phyloP scores from a whole-genome alignment of 1,284 basidiomycete species.

The Amylostereum chailletii region DNA sequence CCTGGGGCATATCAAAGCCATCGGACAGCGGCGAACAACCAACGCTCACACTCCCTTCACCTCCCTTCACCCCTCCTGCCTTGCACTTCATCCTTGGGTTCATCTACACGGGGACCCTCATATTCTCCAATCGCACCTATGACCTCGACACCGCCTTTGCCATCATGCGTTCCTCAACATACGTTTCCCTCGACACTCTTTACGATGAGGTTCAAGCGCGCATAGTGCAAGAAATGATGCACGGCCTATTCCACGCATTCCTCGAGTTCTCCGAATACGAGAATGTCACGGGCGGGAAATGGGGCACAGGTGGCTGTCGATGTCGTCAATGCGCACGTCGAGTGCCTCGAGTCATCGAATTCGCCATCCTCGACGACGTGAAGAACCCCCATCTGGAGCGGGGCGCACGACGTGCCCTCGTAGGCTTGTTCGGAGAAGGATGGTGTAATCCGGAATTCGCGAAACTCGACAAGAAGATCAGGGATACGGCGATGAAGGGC shows the following conservation, averaged over 20 bases:
- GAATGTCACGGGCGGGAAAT: constrained; percentile 56
- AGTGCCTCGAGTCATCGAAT: constrained; percentile 74
- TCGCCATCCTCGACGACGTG: constrained; percentile 68
- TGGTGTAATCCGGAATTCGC: constrained; percentile 82
- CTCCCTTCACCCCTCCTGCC: constrained; percentile 92
- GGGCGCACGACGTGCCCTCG: constrained; percentile 65
- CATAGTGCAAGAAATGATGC: constrained; percentile 80
- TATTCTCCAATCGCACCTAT: constrained; percentile 88
- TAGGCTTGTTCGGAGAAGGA: constrained; percentile 75
- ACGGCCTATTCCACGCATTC: constrained; percentile 80
- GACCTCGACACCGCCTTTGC: constrained; percentile 89
- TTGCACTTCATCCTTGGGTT: constrained; percentile 93
- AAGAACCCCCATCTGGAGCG: constrained; percentile 63
- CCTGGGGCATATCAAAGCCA: constrained; percentile 37
- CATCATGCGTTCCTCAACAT: constrained; percentile 79
- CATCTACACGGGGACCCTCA: constrained; percentile 89
- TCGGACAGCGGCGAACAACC: constrained; percentile 32
- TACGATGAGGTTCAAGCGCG: constrained; percentile 75
- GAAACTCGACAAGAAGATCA: constrained; percentile 52
- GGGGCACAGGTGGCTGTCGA: constrained; percentile 72
- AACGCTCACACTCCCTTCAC: constrained; percentile 72
- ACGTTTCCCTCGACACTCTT: constrained; percentile 73
- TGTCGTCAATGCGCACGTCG: constrained; percentile 76
- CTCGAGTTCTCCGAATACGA: constrained; percentile 72
- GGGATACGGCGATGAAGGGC: constrained; percentile 62